phyloP scores from a whole-genome alignment of 2,329 filamentous ascomycete species.

The Fusarium anguioides region DNA sequence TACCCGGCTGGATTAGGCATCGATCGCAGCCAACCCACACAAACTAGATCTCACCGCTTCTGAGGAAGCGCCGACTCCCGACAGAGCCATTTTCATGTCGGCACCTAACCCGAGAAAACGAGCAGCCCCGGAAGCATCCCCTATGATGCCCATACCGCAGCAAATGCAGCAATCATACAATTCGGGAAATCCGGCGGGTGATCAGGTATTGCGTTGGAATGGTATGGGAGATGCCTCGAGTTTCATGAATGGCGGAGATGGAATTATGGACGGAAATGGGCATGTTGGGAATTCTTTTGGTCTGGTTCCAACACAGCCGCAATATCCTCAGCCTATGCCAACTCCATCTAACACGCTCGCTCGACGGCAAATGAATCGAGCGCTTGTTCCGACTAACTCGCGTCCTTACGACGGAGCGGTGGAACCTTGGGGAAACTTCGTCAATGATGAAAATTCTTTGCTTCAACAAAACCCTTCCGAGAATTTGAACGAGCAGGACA shows the following conservation, averaged over 20 bases:
- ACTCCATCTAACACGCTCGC: conserved; percentile 63
- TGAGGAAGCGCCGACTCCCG: conserved; percentile 20
- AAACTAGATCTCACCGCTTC: conserved; percentile 21
- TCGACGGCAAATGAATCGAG: conserved; percentile 62
- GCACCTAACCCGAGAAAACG: conserved; percentile 73
- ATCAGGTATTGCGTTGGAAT: conserved; percentile 61
- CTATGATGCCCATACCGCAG: conserved; percentile 66
- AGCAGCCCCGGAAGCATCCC: conserved; percentile 76
- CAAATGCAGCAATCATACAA: conserved; percentile 62
- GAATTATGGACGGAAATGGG: conserved; percentile 47
- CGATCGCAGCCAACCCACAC: conserved; percentile 26
- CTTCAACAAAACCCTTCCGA: conserved; percentile 53
- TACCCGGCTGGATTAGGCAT: conserved; percentile 35
- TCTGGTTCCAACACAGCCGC: conserved; percentile 52
- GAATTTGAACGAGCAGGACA: conserved; percentile 67
- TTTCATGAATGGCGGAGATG: conserved; percentile 46
- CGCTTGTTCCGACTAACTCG: conserved; percentile 58
- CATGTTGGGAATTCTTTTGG: conserved; percentile 53
- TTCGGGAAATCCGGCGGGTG: conserved; percentile 58
- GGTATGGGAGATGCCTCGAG: conserved; percentile 51
- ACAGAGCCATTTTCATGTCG: conserved; percentile 54
- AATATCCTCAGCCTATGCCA: conserved; percentile 48
- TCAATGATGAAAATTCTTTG: conserved; percentile 55
- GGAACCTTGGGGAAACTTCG: conserved; percentile 57
- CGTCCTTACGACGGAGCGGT: conserved; percentile 53